Evolutionary conservation across 2,329 filamentous ascomycete genomes (phyloP), one percentile per base, ranked within the genome.

Genomic region (Sphaerostilbella broomeana): DNA sequence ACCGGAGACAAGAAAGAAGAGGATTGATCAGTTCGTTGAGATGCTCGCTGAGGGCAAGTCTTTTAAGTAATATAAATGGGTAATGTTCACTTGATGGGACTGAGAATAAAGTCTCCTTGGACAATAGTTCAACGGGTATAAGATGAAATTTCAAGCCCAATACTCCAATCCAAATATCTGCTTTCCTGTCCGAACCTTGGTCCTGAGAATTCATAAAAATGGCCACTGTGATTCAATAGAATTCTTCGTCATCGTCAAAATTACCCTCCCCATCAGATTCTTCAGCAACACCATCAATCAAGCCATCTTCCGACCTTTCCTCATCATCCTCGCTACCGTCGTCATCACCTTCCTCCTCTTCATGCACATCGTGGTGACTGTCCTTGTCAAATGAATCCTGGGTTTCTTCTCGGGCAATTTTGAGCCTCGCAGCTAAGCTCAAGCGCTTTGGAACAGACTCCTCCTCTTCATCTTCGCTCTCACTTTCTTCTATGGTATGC

Each of bases 21-120:
- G 61, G 40, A 69, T 75, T 17, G 55, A 52, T 18, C 55, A 66
- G 32, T 61, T 66, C 49, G 61, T 73, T 2, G 47, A 52, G 7
- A 47, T 65, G 25, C 55, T 73, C 3, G 60, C 57, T 0, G 51
- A 54, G 38, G 53, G 54, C 12, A 59, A 60, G 35, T 57, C 55
- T 35, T 60, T 17, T 56, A 22, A 42, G 8, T 17, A 5, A 9
- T 6, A n/a, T 33, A 16, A 10, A 27, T 18, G 10, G n/a, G n/a
- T n/a, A n/a, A n/a, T n/a, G n/a, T n/a, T n/a, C n/a, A n/a, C n/a
- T n/a, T n/a, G n/a, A n/a, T n/a, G n/a, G n/a, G n/a, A n/a, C n/a
- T n/a, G n/a, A n/a, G n/a, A n/a, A n/a, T n/a, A 27, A 21, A 10
- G 12, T 25, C 21, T 19, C 6, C 2, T 15, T 27, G 16, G 16